phyloP scores from a whole-genome alignment of 805 yeast species.

The Metschnikowia colocasiae region DNA sequence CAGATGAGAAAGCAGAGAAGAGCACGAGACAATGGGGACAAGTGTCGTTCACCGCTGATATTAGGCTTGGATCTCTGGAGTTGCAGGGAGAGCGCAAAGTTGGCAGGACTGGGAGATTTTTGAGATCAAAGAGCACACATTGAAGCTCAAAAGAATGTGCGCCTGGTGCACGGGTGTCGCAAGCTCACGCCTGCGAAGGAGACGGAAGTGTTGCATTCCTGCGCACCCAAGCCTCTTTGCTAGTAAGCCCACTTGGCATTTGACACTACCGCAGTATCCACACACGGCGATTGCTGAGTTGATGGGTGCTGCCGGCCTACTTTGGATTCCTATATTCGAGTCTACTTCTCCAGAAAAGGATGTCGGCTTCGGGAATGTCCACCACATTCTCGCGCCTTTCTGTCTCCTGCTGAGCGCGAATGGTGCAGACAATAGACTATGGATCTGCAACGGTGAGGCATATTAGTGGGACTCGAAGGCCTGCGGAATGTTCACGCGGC shows the following conservation, averaged over 20 bases:
- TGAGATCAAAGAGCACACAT: conserved; percentile 1
- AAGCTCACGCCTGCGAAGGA: conserved; percentile 1
- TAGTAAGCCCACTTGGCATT: no score
- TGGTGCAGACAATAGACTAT: neutral
- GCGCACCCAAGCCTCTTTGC: neutral
- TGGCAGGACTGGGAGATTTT: neutral
- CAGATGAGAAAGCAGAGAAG: neutral
- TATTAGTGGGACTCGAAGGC: neutral
- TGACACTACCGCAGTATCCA: no score
- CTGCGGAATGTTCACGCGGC: neutral
- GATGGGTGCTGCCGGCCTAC: no score
- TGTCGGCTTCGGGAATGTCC: neutral
- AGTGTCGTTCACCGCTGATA: neutral
- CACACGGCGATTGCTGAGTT: no score
- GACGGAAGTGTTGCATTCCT: conserved; percentile 1
- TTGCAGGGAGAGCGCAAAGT: conserved; percentile 3
- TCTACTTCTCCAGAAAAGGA: no score
- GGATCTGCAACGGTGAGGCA: neutral
- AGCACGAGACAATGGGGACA: neutral
- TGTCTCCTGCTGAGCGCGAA: neutral
- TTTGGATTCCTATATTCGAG: no score
- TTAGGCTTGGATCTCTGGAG: neutral
- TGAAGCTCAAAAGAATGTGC: conserved; percentile 3
- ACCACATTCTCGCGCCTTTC: neutral
- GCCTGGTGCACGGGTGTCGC: conserved; percentile 5